These are phyloP conservation scores for Cystobasidium pallidum DNA, from an alignment of 1,284 basidiomycete species.

Conservation along the genomic window DNA sequence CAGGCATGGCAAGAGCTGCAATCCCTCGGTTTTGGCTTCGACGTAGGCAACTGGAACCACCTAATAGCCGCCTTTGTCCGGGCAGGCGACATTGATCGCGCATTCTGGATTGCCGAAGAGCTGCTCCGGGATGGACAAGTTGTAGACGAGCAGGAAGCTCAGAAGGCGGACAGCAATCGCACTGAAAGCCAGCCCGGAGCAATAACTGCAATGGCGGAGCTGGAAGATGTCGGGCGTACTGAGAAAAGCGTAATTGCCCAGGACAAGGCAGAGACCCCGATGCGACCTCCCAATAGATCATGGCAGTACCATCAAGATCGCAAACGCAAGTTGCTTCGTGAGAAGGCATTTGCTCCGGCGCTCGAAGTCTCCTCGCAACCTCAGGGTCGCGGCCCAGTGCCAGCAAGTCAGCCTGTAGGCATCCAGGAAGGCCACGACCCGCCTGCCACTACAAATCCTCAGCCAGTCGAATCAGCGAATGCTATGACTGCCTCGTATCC, in stretches of 20 bases:
- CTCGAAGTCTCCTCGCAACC: neutral
- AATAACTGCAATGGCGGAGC: neutral
- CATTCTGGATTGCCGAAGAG: conserved; percentile 76
- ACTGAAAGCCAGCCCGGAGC: neutral
- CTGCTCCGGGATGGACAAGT: conserved; percentile 1
- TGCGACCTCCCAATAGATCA: conserved; percentile 36
- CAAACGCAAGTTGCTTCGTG: neutral
- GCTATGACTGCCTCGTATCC: neutral
- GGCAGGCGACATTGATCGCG: conserved; percentile 76
- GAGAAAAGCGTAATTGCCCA: neutral
- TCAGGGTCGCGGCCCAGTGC: too few relatives aligned
- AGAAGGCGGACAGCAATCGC: neutral
- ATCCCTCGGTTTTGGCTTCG: conserved; percentile 75
- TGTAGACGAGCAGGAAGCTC: neutral
- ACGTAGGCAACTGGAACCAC: conserved; percentile 92
- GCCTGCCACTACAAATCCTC: neutral
- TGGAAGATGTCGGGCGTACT: neutral
- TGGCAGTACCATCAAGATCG: conserved; percentile 15
- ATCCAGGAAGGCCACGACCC: too few relatives aligned
- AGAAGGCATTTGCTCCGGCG: too few relatives aligned
- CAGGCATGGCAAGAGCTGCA: conserved; percentile 70
- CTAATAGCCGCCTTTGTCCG: conserved; percentile 74
- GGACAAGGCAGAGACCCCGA: conserved; percentile 29
- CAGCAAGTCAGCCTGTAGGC: too few relatives aligned
- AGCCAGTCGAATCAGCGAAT: neutral